Percentiles rank a stretch among this genome's conserved stretches.
These are phyloP conservation scores for Geosmithia morbida DNA, from an alignment of 2,329 filamentous ascomycete species.

Conservation along the genomic window DNA sequence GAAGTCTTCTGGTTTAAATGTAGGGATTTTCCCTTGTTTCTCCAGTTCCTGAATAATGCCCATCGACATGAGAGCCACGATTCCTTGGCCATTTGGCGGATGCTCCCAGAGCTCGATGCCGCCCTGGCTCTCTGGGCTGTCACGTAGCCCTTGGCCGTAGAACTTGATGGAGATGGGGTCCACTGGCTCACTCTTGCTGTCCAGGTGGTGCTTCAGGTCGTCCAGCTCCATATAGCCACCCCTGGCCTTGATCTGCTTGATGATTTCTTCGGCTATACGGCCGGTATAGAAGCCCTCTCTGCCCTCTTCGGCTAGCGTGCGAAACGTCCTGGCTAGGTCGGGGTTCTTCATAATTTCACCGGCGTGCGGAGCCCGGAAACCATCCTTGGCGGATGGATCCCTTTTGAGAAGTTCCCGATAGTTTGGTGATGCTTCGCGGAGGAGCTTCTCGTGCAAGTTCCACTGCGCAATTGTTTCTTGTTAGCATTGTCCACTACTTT, in stretches of 20 bases:
- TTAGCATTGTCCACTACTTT: conserved; percentile 1
- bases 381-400: conserved; percentile 51
- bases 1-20: conserved; percentile 57
- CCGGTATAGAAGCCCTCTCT: conserved; percentile 89
- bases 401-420: conserved; percentile 75
- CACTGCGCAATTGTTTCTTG: background rate
- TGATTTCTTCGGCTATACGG: conserved; percentile 63
- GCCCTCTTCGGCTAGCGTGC: conserved; percentile 60
- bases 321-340: conserved; percentile 67
- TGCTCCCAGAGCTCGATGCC: conserved; percentile 89
- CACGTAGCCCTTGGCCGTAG: conserved; percentile 39
- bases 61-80: conserved; percentile 86
- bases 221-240: conserved; percentile 69
- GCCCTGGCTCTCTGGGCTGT: conserved; percentile 11
- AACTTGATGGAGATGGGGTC: conserved; percentile 76
- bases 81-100: conserved; percentile 90
- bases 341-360: conserved; percentile 88
- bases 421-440: conserved; percentile 71
- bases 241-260: conserved; percentile 60
- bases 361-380: conserved; percentile 57
- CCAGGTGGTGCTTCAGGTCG: conserved; percentile 65
- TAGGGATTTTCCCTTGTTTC: conserved; percentile 56
- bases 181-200: conserved; percentile 56
- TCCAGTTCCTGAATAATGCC: conserved; percentile 85
- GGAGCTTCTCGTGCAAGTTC: conserved; percentile 32